Base-by-base conservation (phyloP, 2,329 filamentous ascomycete species). In the Tricladium varicosporioides region DNA sequence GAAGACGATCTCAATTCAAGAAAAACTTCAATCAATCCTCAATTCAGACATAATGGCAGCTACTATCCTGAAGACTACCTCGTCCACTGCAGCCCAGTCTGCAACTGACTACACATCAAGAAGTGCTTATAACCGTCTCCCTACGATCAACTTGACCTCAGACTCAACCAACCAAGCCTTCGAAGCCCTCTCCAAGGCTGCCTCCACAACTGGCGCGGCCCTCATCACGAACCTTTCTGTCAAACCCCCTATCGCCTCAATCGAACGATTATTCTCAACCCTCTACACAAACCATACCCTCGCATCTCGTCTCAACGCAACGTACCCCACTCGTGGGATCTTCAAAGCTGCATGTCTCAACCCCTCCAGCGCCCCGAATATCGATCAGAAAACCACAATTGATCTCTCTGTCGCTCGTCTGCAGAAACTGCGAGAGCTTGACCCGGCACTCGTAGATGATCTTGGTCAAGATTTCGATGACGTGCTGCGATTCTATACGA, bases 321-420 rank as follows among this genome's bases (percentile, higher is more conserved):
- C 53, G 15, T 55, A 55, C 33, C 46, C 53, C 9, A 44, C n/a
- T 9, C 53, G 53, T 27, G 53, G 53, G 5, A 45, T 55, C 53
- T 55, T 55, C 53, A 55, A 55, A 50, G 47, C 45, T 22, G 53
- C 53, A 15, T 55, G 53, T 43, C 33, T 55, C 15, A 33, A 48
- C 31, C 45, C 53, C 27, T 10, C 27, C 45, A 50, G 45, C 33
- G 18, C 27, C 18, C 47, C 53, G 13, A 40, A 48, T 32, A 55
- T 55, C 46, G 53, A 55, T 31, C 53, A 55, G 53, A 55, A 55
- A 50, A 55, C 53, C 32, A 55, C 53, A 40, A 50, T 55, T 16
- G 53, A 55, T 33, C 53, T 55, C 15, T 55, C 53, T 10, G 22
- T 50, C 15, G 45, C 47, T 7, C 53, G 53, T 40, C 36, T 40